Conservation (phyloP, 306 rosid genomes). For the Cucurbita ficifolia region DNA sequence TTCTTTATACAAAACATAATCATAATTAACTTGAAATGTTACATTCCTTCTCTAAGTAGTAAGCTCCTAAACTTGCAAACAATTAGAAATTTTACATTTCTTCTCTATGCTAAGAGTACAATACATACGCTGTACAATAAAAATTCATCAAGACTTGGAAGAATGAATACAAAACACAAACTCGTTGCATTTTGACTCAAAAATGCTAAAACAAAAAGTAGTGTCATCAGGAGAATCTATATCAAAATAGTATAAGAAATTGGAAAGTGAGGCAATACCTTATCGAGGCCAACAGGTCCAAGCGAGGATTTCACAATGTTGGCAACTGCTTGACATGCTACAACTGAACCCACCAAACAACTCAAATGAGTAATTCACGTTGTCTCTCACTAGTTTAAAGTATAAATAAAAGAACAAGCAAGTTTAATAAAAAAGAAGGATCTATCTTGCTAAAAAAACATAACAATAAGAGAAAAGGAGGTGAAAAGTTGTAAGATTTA, state of each 20-base stretch:
- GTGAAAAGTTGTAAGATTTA: conserved; percentile 9
- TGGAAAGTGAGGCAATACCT: conserved; percentile 25
- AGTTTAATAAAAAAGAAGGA: background rate
- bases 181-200: background rate
- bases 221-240: background rate
- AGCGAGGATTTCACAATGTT: conserved; percentile 85
- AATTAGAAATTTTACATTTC: background rate
- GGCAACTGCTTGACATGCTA: conserved; percentile 87
- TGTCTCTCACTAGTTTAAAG: background rate
- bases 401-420: background rate
- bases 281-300: conserved; percentile 98
- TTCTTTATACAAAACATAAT: background rate
- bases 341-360: conserved; percentile 24
- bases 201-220: background rate
- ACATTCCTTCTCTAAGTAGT: background rate
- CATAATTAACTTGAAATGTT: background rate
- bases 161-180: background rate
- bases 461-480: background rate
- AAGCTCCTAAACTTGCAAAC: background rate
- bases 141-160: background rate
- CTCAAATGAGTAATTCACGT: background rate
- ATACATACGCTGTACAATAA: background rate
- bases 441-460: background rate
- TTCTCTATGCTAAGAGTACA: background rate
- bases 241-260: background rate